These are phyloP conservation scores for Anthracocystis walkeri DNA, from an alignment of 1,284 basidiomycete species.

Conservation along the genomic window DNA sequence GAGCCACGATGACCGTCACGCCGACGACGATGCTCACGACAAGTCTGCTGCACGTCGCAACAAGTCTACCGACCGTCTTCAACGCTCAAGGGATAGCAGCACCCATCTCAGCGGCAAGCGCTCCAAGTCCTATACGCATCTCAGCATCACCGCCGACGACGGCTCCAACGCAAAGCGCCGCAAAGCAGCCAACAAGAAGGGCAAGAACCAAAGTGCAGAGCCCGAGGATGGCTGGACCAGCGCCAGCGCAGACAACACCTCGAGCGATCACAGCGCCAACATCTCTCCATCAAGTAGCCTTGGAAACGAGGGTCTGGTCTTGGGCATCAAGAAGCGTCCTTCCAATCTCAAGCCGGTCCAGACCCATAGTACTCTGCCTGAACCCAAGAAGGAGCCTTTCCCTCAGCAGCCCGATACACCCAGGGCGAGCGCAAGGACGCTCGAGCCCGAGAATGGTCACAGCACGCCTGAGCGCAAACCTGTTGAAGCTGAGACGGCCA, in stretches of 20 bases:
- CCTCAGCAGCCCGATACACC: slow-evolving; percentile 43
- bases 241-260: slow-evolving; percentile 41
- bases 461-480: slow-evolving; percentile 8
- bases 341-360: slow-evolving; percentile 19
- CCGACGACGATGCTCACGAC: slow-evolving; percentile 20
- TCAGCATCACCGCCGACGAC: slow-evolving; percentile 41
- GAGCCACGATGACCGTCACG: slow-evolving; percentile 20
- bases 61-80: slow-evolving; percentile 59
- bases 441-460: slow-evolving; percentile 18
- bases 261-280: slow-evolving; percentile 40
- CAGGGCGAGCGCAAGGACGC: slow-evolving; percentile 28
- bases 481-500: neutral
- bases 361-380: slow-evolving; percentile 27
- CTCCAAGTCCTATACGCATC: slow-evolving; percentile 55
- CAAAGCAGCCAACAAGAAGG: slow-evolving; percentile 30
- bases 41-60: slow-evolving; percentile 28
- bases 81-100: slow-evolving; percentile 48
- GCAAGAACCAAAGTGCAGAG: slow-evolving; percentile 25
- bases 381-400: slow-evolving; percentile 30
- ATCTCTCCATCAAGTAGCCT: slow-evolving; percentile 39
- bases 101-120: slow-evolving; percentile 52
- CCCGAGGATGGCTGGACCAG: slow-evolving; percentile 59
- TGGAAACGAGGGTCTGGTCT: slow-evolving; percentile 50
- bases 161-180: slow-evolving; percentile 27
- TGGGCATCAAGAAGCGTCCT: slow-evolving; percentile 56